Evolutionary conservation across 2,329 filamentous ascomycete species (phyloP).

Genomic region (Balansia obtecta): DNA sequence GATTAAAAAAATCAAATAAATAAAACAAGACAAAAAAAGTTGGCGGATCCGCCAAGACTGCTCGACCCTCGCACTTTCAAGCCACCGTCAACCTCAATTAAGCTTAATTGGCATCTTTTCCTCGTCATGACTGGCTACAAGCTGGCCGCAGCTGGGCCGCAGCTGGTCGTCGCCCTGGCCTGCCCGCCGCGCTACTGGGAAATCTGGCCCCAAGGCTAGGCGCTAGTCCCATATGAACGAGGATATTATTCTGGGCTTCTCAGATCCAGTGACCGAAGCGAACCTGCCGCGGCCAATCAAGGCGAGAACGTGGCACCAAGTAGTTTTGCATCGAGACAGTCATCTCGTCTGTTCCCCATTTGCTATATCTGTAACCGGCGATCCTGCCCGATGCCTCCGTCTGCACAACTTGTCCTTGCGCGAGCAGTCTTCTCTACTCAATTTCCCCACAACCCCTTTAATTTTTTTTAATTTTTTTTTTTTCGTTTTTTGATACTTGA

Average conservation of each 20-base stretch:
- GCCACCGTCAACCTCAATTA: not conserved
- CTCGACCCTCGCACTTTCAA: not conserved
- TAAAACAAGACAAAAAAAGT: too few relatives aligned
- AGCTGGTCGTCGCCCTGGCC: not conserved
- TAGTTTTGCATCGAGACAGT: not conserved
- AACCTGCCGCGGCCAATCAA: not conserved
- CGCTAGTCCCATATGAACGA: not conserved
- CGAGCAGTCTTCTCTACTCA: not conserved
- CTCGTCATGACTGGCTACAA: not conserved
- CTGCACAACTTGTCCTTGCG: not conserved
- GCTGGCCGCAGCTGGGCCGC: too few relatives aligned
- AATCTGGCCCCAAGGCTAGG: not conserved
- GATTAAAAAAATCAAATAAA: too few relatives aligned
- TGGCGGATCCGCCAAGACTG: not conserved
- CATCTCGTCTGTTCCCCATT: too few relatives aligned
- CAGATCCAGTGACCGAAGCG: not conserved
- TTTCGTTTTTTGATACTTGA: too few relatives aligned
- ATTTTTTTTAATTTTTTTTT: not conserved
- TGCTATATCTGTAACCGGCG: not conserved
- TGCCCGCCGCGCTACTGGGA: too few relatives aligned
- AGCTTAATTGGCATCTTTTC: not conserved
- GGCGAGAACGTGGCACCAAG: not conserved
- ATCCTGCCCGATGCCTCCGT: not conserved
- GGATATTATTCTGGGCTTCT: not conserved
- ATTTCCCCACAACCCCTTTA: not conserved